Evolutionary conservation across 2,329 filamentous ascomycete genomes (phyloP).

Genomic region (Endothia cerciana): DNA sequence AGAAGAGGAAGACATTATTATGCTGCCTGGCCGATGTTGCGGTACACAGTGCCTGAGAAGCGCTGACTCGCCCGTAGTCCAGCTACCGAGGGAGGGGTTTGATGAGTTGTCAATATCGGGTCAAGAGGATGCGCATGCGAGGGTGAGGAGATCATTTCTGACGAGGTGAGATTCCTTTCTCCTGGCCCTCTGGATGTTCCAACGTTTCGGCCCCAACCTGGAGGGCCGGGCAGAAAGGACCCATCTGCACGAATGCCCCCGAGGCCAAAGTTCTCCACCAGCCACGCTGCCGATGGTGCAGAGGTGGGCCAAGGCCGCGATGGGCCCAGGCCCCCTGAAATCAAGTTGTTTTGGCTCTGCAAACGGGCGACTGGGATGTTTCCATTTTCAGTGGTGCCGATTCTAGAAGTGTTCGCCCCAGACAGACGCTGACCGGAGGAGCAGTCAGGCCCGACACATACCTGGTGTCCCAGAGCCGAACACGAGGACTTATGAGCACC

Average conservation of each 20-base stretch:
- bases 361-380: background rate
- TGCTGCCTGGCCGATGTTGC: background rate
- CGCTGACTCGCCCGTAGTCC: background rate
- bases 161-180: conserved; percentile 1
- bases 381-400: background rate
- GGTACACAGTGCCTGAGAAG: background rate
- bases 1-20: conserved; percentile 1
- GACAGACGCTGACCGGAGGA: background rate
- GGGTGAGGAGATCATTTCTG: conserved; percentile 6
- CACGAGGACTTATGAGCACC: background rate
- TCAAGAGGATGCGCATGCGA: background rate
- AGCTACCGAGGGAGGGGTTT: conserved; percentile 4
- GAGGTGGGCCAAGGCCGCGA: background rate
- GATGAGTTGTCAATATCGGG: background rate
- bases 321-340: conserved; percentile 6
- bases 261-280: background rate
- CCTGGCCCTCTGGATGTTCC: background rate
- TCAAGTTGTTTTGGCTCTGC: background rate
- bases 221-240: conserved; percentile 1
- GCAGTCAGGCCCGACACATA: background rate
- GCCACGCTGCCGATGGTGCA: conserved; percentile 5
- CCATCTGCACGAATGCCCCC: conserved; percentile 2
- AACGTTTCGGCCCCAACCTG: background rate
- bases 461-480: background rate
- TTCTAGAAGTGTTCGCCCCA: background rate